These are phyloP conservation scores for Eucalyptus rudis DNA, from an alignment of 345 rosid species.

Conservation along the genomic window DNA sequence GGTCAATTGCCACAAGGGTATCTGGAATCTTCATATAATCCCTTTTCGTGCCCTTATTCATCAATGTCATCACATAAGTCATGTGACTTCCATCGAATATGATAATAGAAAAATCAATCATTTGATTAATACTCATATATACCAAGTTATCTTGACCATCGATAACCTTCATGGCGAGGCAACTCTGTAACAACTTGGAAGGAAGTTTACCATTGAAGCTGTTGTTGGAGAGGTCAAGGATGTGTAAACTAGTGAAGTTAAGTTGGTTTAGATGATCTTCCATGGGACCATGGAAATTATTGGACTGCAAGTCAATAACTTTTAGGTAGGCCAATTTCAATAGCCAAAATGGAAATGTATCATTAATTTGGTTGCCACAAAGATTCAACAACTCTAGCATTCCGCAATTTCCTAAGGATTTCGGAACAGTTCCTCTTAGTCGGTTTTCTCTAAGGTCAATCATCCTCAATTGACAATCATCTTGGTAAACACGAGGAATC, in stretches of 20 bases:
- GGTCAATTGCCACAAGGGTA: not conserved
- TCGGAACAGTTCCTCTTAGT: not conserved
- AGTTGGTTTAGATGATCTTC: not conserved
- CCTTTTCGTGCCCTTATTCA: not conserved
- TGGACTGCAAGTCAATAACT: fast-evolving
- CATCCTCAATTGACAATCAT: not conserved
- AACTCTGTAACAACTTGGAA: not conserved
- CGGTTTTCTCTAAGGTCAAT: not conserved
- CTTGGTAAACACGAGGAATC: fast-evolving
- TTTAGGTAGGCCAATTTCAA: not conserved
- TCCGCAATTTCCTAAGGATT: not conserved
- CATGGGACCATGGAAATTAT: not conserved
- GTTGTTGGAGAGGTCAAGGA: not conserved
- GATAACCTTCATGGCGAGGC: fast-evolving
- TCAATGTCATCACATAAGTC: not conserved
- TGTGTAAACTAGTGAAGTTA: not conserved
- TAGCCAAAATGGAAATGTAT: not conserved
- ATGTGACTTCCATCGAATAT: fast-evolving
- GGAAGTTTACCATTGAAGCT: not conserved
- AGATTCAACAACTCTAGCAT: not conserved
- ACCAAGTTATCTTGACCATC: fast-evolving
- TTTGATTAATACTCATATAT: fast-evolving
- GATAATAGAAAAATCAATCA: fast-evolving
- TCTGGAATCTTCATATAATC: not conserved
- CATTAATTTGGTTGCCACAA: not conserved